A percentile compares a stretch with the other conserved stretches of the same genome.
Evolutionary conservation across 768 basidiomycete species (phyloP).

Genomic region (Pleurotus tuoliensis): DNA sequence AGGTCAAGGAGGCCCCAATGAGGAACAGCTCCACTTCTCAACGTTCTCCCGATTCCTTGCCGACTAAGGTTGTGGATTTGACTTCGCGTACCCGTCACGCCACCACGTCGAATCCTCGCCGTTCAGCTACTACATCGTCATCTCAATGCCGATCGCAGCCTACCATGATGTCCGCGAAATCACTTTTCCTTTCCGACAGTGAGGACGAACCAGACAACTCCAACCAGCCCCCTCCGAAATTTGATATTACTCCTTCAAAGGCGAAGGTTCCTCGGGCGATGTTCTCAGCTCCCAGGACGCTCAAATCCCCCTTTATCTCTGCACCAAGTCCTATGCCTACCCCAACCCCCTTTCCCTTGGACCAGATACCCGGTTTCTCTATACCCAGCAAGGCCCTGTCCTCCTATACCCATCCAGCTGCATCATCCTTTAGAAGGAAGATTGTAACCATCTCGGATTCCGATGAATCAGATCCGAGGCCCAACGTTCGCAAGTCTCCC

Average conservation of each 20-base stretch:
- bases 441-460: constrained; percentile 14
- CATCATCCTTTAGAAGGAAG: neutral
- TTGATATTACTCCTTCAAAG: neutral
- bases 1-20: neutral
- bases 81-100: neutral
- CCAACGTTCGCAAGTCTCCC: constrained; percentile 14
- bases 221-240: neutral
- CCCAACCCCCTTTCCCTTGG: neutral
- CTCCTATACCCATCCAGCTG: neutral
- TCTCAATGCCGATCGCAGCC: neutral
- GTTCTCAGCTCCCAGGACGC: neutral
- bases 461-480: constrained; percentile 12
- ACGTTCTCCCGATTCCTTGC: neutral
- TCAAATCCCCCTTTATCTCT: neutral
- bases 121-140: constrained; percentile 9
- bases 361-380: neutral
- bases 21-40: neutral
- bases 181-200: constrained; percentile 9
- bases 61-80: neutral
- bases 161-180: neutral
- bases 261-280: neutral
- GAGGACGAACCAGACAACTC: constrained; percentile 11
- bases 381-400: neutral
- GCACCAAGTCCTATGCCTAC: neutral
- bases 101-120: neutral